Evolutionary conservation across 352 stramenopile genomes (phyloP).

Genomic region (Phytophthora pseudosyringae): DNA sequence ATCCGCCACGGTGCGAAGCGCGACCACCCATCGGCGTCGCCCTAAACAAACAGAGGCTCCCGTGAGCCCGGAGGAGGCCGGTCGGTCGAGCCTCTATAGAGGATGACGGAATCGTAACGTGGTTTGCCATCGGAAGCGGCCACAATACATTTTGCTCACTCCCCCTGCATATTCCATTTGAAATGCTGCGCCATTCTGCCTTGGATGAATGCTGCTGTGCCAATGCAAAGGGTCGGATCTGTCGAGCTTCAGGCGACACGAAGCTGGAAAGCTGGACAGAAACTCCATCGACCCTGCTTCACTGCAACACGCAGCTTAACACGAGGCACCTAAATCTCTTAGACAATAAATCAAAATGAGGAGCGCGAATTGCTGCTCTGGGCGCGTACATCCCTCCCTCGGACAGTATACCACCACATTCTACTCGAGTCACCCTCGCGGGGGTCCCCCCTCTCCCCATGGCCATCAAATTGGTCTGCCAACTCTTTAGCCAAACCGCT

Average conservation of each 20-base stretch:
- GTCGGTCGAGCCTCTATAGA: slow-evolving; percentile 25
- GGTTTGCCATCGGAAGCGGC: slow-evolving; percentile 46
- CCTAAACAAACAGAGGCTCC: slow-evolving; percentile 25
- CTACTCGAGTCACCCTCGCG: slow-evolving; percentile 3
- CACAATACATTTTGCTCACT: slow-evolving; percentile 38
- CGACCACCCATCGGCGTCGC: slow-evolving; percentile 39
- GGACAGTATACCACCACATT: slow-evolving; percentile 9
- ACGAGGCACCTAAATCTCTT: slow-evolving; percentile 22
- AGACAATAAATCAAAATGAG: slow-evolving; percentile 37
- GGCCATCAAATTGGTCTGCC: slow-evolving; percentile 5
- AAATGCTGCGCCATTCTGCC: slow-evolving; percentile 10
- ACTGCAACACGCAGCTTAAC: slow-evolving; percentile 8
- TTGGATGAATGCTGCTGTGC: slow-evolving; percentile 5
- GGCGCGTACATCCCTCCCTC: slow-evolving; percentile 3
- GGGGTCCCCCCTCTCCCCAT: not conserved
- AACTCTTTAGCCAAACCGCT: slow-evolving; percentile 53
- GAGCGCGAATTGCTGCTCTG: slow-evolving; percentile 32
- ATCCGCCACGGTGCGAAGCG: slow-evolving; percentile 86
- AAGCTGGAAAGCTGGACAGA: slow-evolving; percentile 23
- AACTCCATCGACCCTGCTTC: not conserved
- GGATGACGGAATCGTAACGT: slow-evolving; percentile 34
- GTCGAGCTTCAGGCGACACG: slow-evolving; percentile 16
- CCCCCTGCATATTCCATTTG: slow-evolving; percentile 17
- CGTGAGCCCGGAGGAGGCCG: slow-evolving; percentile 12
- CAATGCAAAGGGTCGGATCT: slow-evolving; percentile 4